Conservation (phyloP, 805 yeast genomes). For the Dipodascus albidus region DNA sequence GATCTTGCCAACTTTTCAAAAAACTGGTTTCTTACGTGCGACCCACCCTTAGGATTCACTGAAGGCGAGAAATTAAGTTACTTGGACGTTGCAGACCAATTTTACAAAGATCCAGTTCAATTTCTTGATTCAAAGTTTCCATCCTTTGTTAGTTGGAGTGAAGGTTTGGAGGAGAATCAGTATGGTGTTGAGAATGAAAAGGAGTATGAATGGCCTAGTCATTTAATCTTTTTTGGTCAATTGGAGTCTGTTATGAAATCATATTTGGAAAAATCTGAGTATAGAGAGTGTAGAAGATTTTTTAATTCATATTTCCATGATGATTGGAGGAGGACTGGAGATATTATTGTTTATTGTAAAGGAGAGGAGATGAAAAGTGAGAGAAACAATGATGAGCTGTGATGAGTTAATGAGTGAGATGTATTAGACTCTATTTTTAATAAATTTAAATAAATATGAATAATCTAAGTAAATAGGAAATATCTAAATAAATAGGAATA, state of each 20-base stretch:
- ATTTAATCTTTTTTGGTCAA: conserved; percentile 60
- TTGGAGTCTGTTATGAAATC: conserved; percentile 36
- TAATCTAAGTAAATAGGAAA: too few relatives aligned
- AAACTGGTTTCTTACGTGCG: conserved; percentile 78
- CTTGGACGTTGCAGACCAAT: conserved; percentile 77
- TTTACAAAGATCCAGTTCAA: conserved; percentile 54
- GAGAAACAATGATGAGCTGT: conserved; percentile 10
- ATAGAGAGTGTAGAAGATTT: conserved; percentile 34
- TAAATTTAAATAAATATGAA: too few relatives aligned
- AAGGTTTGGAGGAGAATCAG: background rate
- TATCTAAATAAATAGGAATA: too few relatives aligned
- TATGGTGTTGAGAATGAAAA: too few relatives aligned
- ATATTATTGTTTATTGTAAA: conserved; percentile 47
- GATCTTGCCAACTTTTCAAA: conserved; percentile 23
- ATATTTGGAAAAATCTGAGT: conserved; percentile 26
- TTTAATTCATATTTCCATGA: conserved; percentile 81
- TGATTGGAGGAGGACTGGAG: conserved; percentile 73
- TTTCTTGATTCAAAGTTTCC: conserved; percentile 51
- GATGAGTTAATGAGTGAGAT: background rate
- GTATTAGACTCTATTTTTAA: background rate
- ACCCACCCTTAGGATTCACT: conserved; percentile 58
- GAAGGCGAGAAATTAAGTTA: conserved; percentile 34
- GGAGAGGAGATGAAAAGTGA: background rate
- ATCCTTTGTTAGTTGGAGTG: conserved; percentile 6
- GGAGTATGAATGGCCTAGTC: conserved; percentile 51